A percentile compares a stretch with the other conserved stretches of the same genome.
Conservation (phyloP, 306 rosid genomes). For the Spatholobus suberectus region DNA sequence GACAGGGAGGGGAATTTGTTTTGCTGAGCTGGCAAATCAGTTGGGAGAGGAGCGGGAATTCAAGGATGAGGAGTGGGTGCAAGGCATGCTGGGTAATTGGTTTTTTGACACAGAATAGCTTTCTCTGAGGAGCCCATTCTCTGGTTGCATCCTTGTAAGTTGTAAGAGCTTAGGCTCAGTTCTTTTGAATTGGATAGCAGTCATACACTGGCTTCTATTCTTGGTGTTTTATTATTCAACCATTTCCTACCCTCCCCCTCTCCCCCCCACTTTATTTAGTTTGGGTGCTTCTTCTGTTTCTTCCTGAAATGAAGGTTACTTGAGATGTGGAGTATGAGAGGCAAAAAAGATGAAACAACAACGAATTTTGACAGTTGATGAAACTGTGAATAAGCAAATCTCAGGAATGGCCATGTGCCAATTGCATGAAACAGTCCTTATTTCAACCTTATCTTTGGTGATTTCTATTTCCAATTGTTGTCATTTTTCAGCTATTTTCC, state of each 20-base stretch:
- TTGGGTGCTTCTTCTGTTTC: slow-evolving; percentile 18
- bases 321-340: slow-evolving; percentile 17
- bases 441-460: slow-evolving; percentile 21
- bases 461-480: slow-evolving; percentile 26
- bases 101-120: neutral
- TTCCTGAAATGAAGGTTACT: slow-evolving; percentile 18
- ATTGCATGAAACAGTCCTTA: neutral
- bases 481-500: slow-evolving; percentile 4
- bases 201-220: neutral
- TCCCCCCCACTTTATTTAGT: no score
- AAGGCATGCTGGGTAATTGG: neutral
- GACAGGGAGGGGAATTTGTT: neutral
- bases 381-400: slow-evolving; percentile 21
- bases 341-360: slow-evolving; percentile 17
- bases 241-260: neutral
- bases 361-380: slow-evolving; percentile 23
- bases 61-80: neutral
- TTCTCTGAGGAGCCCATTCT: neutral
- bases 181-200: neutral
- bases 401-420: slow-evolving; percentile 13
- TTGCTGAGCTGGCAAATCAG: no score
- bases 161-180: neutral
- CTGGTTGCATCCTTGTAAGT: neutral
- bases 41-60: neutral
- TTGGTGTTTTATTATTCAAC: neutral